These are phyloP conservation scores for Saccharomyces hybrid DNA, from an alignment of 1,139 yeast genomes.

Conservation along the genomic window DNA sequence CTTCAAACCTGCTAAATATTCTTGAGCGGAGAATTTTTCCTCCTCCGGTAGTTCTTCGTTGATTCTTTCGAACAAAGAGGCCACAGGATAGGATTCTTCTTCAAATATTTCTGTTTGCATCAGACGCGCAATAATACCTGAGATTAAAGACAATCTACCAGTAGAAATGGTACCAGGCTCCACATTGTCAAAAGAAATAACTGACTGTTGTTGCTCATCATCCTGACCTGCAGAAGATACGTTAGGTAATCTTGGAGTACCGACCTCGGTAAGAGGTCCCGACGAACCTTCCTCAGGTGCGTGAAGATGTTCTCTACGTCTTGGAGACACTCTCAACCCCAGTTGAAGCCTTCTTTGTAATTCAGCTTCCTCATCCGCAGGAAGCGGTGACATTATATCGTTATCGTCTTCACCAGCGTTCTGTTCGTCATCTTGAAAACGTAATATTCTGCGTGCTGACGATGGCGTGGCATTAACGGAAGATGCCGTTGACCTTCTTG, in stretches of 20 bases:
- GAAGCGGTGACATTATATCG: slow-evolving; percentile 17
- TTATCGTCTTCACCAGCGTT: slow-evolving; percentile 17
- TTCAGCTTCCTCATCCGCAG: slow-evolving; percentile 25
- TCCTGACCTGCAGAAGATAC: slow-evolving; percentile 30
- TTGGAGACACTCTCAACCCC: slow-evolving; percentile 27
- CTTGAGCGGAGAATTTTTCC: slow-evolving; percentile 47
- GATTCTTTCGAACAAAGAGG: slow-evolving; percentile 38
- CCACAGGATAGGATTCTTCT: slow-evolving; percentile 42
- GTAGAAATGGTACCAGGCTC: slow-evolving; percentile 39
- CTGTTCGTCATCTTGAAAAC: slow-evolving; percentile 13
- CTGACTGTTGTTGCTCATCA: slow-evolving; percentile 22
- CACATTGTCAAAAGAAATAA: slow-evolving; percentile 21
- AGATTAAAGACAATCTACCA: slow-evolving; percentile 43
- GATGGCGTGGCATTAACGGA: slow-evolving; percentile 8
- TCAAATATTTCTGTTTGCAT: slow-evolving; percentile 43
- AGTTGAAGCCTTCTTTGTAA: slow-evolving; percentile 23
- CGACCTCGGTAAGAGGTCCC: slow-evolving; percentile 25
- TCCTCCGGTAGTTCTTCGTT: slow-evolving; percentile 54
- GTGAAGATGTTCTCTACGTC: slow-evolving; percentile 18
- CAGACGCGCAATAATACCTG: slow-evolving; percentile 41
- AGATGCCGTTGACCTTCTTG: slow-evolving; percentile 8
- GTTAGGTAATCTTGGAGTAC: slow-evolving; percentile 19
- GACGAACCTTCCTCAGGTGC: slow-evolving; percentile 12
- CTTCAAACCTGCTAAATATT: slow-evolving; percentile 47
- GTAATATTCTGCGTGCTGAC: slow-evolving; percentile 14